Conservation (phyloP, 179 eudicot species). For the Corrigiola litoralis region DNA sequence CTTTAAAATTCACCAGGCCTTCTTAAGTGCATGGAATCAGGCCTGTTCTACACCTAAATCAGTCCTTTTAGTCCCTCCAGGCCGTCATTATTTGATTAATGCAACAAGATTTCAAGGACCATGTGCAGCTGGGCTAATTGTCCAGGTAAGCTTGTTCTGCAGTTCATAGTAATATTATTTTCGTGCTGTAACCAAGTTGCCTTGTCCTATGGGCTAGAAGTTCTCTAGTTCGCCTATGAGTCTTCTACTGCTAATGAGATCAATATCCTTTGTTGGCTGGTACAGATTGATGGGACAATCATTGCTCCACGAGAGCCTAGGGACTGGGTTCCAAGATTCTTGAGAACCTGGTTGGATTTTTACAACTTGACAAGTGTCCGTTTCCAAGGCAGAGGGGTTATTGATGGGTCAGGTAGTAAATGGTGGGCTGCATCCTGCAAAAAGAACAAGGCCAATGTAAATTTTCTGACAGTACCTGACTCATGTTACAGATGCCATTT, state of each 20-base stretch:
- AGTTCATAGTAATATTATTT: neutral
- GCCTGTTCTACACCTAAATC: conserved; percentile 64
- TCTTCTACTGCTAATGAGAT: no score
- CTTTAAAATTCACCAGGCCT: neutral
- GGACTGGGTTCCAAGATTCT: conserved; percentile 61
- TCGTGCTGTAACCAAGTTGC: neutral
- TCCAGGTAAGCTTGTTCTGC: conserved; percentile 48
- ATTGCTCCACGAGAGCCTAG: conserved; percentile 72
- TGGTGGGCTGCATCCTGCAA: conserved; percentile 99
- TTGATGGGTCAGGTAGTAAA: conserved; percentile 88
- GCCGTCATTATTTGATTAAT: conserved; percentile 58
- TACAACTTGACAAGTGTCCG: conserved; percentile 49
- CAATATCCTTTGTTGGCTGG: neutral
- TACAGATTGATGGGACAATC: conserved; percentile 82
- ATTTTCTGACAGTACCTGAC: neutral
- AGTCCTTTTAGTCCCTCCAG: conserved; percentile 64
- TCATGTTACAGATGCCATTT: no score
- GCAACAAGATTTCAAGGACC: conserved; percentile 88
- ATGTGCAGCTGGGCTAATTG: conserved; percentile 43
- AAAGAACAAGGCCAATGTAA: conserved; percentile 77
- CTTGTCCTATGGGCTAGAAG: no score
- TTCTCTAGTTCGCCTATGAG: no score
- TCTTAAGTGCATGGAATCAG: conserved; percentile 60
- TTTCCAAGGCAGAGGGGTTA: conserved; percentile 73
- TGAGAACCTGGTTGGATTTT: conserved; percentile 65